Evolutionary conservation across 108 stramenopile species (phyloP), one percentile per base, ranked within the genome.

Genomic region (Skeletonema grethae): DNA sequence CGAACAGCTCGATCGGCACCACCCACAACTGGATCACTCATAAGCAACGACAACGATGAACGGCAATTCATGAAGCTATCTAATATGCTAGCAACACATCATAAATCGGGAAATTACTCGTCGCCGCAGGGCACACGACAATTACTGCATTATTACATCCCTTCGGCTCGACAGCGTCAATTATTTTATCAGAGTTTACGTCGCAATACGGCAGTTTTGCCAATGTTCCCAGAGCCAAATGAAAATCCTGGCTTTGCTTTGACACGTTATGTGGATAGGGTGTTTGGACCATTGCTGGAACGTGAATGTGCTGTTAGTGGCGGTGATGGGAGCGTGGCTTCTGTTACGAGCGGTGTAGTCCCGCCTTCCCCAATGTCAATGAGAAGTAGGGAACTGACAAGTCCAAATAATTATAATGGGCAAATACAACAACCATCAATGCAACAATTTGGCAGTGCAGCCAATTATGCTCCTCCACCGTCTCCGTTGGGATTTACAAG

Each of bases 151-250:
- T 65, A 58, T 12, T 38, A 61, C 16, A 36, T 78, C 29, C 77
- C 77, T 34, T 28, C 55, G 13, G 32, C 43, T 24, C 22, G 57
- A 24, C 43, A 66, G 16, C 63, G 69, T 15, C 32, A 35, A 50
- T 5, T 34, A 10, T 78, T 38, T 55, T 61, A 61, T 30, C 30
- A 20, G 4, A 58, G 61, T 38, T 57, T 78, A 43, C 53, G 20
- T 11, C 63, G 65, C 5, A 71, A 71, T 36, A 24, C 53, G 43
- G 39, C 69, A 12, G 36, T 65, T 25, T 28, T 78, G 46, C 77
- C 77, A 2, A 78, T 78, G 70, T 78, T 78, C 30, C 77, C 77
- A 22, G 77, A 78, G 16, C 77, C 77, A 16, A 70, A 63, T 41
- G 77, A 78, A 53, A 64, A 78, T 53, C 43, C 55, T 53, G 71